These are phyloP conservation scores for Backusella sp. DNA, from an alignment of 192 early-diverging fungal species.

Conservation along the genomic window DNA sequence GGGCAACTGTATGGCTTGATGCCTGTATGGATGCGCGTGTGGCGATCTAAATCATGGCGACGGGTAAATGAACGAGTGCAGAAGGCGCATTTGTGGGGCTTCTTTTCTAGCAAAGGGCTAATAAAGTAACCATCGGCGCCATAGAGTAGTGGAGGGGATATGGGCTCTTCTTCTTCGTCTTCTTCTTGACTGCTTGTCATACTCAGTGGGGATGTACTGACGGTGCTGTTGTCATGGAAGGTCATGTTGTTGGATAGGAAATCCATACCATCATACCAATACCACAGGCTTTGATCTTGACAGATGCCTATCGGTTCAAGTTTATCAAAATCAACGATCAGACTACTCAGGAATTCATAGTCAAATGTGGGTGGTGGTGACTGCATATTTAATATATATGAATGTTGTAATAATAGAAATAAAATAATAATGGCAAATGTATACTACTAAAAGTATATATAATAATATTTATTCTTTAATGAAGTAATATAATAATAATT, in stretches of 20 bases:
- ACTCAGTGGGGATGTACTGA: neutral
- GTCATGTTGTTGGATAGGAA: neutral
- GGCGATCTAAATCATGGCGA: constrained; percentile 70
- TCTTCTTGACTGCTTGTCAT: neutral
- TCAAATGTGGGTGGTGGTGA: neutral
- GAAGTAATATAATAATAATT: neutral
- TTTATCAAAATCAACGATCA: neutral
- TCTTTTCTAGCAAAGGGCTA: constrained; percentile 10
- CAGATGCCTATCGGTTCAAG: neutral
- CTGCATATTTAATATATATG: neutral
- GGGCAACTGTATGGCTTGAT: constrained; percentile 65
- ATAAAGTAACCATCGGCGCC: neutral
- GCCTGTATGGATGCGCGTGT: constrained; percentile 56
- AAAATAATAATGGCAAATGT: neutral
- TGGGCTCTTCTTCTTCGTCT: neutral
- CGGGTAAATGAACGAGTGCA: constrained; percentile 65
- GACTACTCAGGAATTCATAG: neutral
- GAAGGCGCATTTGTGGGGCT: constrained; percentile 58
- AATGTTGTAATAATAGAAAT: neutral
- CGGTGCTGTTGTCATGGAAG: neutral
- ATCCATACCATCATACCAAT: neutral
- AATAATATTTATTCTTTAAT: neutral
- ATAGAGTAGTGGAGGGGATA: neutral
- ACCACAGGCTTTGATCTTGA: neutral
- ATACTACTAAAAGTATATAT: neutral